phyloP scores from a whole-genome alignment of 305 asterid genomes.

The Stenogyne calaminthoides region DNA sequence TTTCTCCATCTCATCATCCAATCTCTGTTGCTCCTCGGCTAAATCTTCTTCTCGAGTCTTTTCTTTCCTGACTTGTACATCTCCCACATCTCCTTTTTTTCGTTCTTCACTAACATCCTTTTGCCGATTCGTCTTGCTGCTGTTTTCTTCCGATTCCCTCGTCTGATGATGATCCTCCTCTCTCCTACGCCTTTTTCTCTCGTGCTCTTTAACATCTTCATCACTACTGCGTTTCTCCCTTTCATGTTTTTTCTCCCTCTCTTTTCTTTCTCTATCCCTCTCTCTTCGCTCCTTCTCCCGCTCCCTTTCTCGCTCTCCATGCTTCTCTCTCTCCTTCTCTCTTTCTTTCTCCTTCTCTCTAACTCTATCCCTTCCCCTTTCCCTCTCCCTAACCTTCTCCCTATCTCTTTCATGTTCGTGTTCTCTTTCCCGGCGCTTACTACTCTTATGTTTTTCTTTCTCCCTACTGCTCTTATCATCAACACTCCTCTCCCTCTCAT shows the following conservation, averaged over 20 bases:
- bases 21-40: slow-evolving; percentile 83
- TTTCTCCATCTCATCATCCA: slow-evolving; percentile 94
- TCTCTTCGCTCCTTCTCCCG: slow-evolving; percentile 40
- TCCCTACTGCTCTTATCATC: slow-evolving; percentile 42
- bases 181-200: slow-evolving; percentile 71
- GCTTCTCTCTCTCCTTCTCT: slow-evolving; percentile 34
- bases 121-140: slow-evolving; percentile 46
- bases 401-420: slow-evolving; percentile 33
- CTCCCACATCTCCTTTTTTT: slow-evolving; percentile 50
- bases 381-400: slow-evolving; percentile 34
- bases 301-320: slow-evolving; percentile 35
- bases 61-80: slow-evolving; percentile 40
- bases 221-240: slow-evolving; percentile 69
- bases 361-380: slow-evolving; percentile 26
- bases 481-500: slow-evolving; percentile 43
- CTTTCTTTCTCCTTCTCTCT: slow-evolving; percentile 39
- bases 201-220: slow-evolving; percentile 61
- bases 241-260: slow-evolving; percentile 47
- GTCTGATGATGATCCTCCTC: slow-evolving; percentile 50
- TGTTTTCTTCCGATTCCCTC: slow-evolving; percentile 44
- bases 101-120: slow-evolving; percentile 56
- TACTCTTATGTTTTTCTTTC: slow-evolving; percentile 44
- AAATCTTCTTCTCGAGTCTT: slow-evolving; percentile 71
- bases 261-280: slow-evolving; percentile 48
- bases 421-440: slow-evolving; percentile 49